Conservation (phyloP, 169 alveolate species). For the Plasmodium vivax region DNA sequence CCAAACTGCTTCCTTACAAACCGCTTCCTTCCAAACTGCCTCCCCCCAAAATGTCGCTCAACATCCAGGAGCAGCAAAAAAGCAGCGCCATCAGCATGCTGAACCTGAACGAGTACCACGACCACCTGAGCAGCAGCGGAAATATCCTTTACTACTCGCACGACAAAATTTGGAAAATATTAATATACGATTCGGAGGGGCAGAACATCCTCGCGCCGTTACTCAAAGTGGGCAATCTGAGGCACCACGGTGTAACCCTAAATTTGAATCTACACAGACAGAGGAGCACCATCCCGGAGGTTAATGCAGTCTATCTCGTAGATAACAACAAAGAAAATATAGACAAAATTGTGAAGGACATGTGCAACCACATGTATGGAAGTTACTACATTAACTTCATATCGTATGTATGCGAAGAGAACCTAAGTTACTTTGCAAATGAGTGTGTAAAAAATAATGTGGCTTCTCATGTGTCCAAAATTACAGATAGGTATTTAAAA, state of each 20-base stretch:
- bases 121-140: slow-evolving; percentile 34
- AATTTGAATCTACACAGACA: slow-evolving; percentile 81
- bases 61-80: slow-evolving; percentile 70
- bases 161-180: slow-evolving; percentile 87
- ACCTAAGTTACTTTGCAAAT: slow-evolving; percentile 83
- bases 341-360: slow-evolving; percentile 84
- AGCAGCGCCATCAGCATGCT: slow-evolving; percentile 61
- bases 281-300: slow-evolving; percentile 88
- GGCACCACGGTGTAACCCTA: slow-evolving; percentile 90
- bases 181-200: slow-evolving; percentile 87
- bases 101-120: slow-evolving; percentile 54
- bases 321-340: slow-evolving; percentile 79
- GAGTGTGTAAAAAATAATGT: slow-evolving; percentile 86
- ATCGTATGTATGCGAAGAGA: slow-evolving; percentile 84
- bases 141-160: slow-evolving; percentile 76
- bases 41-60: slow-evolving; percentile 21
- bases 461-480: slow-evolving; percentile 82
- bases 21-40: neutral
- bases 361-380: slow-evolving; percentile 86
- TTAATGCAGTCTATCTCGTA: slow-evolving; percentile 88
- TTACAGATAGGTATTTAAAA: slow-evolving; percentile 90
- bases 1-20: no score
- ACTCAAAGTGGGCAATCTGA: slow-evolving; percentile 86
- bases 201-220: slow-evolving; percentile 86
- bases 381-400: slow-evolving; percentile 86